Percentiles rank a stretch among this genome's conserved stretches.
Conservation (phyloP, 106 monocot genomes). For the Dendrobium officinale region DNA sequence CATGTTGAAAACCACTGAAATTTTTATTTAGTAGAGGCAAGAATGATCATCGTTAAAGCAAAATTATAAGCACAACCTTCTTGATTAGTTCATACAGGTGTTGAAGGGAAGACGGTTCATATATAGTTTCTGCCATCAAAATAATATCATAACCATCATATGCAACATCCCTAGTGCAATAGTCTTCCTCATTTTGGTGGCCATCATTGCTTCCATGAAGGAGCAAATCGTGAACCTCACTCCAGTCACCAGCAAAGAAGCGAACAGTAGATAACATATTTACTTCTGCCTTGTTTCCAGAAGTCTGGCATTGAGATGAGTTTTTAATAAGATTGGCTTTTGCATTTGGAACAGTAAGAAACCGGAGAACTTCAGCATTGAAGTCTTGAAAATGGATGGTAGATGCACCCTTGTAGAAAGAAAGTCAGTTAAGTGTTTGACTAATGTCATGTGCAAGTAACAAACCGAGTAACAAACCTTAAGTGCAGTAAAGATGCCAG, state of each 20-base stretch:
- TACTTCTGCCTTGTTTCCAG: not conserved
- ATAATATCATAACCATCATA: slow-evolving; percentile 74
- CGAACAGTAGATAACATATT: slow-evolving; percentile 22
- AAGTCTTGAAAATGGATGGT: slow-evolving; percentile 90
- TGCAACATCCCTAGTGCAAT: not conserved
- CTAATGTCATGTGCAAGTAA: not conserved
- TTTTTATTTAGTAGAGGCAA: not conserved
- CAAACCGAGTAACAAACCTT: slow-evolving; percentile 24
- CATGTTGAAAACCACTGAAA: not conserved
- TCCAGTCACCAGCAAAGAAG: slow-evolving; percentile 96
- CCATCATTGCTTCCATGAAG: slow-evolving; percentile 15
- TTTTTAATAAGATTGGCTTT: slow-evolving; percentile 40
- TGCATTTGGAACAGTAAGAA: slow-evolving; percentile 83
- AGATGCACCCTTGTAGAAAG: slow-evolving; percentile 53
- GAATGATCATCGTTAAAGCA: not conserved
- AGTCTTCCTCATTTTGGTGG: slow-evolving; percentile 1
- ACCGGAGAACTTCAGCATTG: slow-evolving; percentile 74
- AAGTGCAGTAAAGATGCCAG: slow-evolving; percentile 66
- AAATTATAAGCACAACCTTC: slow-evolving; percentile 35
- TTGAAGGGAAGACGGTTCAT: slow-evolving; percentile 48
- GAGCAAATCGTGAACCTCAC: slow-evolving; percentile 65
- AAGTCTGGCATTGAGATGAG: not conserved
- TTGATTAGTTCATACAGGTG: slow-evolving; percentile 73
- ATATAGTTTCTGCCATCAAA: slow-evolving; percentile 94
- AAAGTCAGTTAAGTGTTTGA: not conserved